Conservation (phyloP, 2,329 filamentous ascomycete species). For the Trichoderma citrinoviride region DNA sequence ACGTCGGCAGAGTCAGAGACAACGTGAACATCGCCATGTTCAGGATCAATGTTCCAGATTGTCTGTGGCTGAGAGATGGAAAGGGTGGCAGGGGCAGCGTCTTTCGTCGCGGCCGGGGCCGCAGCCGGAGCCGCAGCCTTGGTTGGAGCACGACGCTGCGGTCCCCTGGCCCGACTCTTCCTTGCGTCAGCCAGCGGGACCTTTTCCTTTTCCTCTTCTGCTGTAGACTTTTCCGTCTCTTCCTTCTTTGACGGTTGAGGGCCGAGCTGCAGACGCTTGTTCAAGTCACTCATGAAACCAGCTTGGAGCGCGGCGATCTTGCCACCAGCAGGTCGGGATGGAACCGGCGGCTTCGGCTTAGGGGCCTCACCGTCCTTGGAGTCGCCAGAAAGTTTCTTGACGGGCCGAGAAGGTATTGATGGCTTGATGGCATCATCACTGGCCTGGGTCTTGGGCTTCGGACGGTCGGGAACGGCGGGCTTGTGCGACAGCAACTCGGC, state of each 20-base stretch:
- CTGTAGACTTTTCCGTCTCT: slow-evolving; percentile 58
- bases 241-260: slow-evolving; percentile 78
- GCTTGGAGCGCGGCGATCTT: slow-evolving; percentile 92
- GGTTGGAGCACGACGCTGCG: slow-evolving; percentile 69
- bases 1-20: slow-evolving; percentile 19
- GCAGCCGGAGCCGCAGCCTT: slow-evolving; percentile 44
- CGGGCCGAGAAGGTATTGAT: slow-evolving; percentile 58
- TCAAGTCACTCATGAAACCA: slow-evolving; percentile 89
- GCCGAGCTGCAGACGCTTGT: slow-evolving; percentile 82
- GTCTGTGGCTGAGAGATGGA: slow-evolving; percentile 47
- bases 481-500: slow-evolving; percentile 34
- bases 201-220: slow-evolving; percentile 63
- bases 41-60: slow-evolving; percentile 52
- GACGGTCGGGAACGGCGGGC: slow-evolving; percentile 50
- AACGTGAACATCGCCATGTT: slow-evolving; percentile 44
- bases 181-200: slow-evolving; percentile 82
- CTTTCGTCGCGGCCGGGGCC: slow-evolving; percentile 28
- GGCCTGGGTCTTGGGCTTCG: slow-evolving; percentile 48
- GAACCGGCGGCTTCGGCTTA: slow-evolving; percentile 81
- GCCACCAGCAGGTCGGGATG: slow-evolving; percentile 67
- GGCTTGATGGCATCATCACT: slow-evolving; percentile 58
- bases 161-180: slow-evolving; percentile 86
- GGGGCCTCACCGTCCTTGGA: slow-evolving; percentile 44
- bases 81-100: neutral
- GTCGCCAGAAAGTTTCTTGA: slow-evolving; percentile 47